A percentile compares a stretch with the other conserved stretches of the same genome.
Conservation (phyloP, 1,284 basidiomycete species). For the Coriolopsis trogii region DNA sequence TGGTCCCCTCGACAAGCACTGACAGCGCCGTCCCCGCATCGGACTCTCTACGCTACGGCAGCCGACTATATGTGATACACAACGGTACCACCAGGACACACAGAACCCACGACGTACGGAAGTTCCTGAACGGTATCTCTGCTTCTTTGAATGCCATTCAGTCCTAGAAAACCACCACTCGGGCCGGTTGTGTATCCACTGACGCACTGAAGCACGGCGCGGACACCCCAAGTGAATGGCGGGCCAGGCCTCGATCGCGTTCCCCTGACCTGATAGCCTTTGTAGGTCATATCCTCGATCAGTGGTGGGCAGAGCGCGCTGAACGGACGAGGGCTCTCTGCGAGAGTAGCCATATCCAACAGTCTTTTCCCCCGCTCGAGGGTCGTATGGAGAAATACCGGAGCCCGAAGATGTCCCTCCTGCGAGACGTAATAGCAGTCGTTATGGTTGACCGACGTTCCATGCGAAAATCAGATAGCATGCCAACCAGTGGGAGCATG, state of each 20-base stretch:
- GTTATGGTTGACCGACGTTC: slow-evolving; percentile 14
- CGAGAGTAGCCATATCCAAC: slow-evolving; percentile 16
- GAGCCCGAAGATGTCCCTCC: slow-evolving; percentile 32
- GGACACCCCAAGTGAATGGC: slow-evolving; percentile 6
- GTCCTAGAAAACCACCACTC: slow-evolving; percentile 15
- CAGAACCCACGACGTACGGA: slow-evolving; percentile 15
- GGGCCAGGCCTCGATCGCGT: slow-evolving; percentile 4
- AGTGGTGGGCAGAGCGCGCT: slow-evolving; percentile 2
- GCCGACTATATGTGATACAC: slow-evolving; percentile 11
- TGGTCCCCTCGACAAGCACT: too few species aligned
- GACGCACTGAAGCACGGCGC: slow-evolving; percentile 3
- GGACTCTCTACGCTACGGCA: background rate
- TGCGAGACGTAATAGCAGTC: slow-evolving; percentile 18
- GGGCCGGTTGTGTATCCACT: slow-evolving; percentile 13
- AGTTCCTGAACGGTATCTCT: slow-evolving; percentile 8
- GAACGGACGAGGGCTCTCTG: slow-evolving; percentile 14
- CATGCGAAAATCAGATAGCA: slow-evolving; percentile 35
- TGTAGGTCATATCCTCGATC: slow-evolving; percentile 14
- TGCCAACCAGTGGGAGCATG: slow-evolving; percentile 25
- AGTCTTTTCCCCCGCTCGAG: slow-evolving; percentile 20
- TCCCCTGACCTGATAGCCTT: slow-evolving; percentile 11
- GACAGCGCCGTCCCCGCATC: too few species aligned
- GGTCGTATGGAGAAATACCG: slow-evolving; percentile 31
- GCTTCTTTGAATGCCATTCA: slow-evolving; percentile 23
- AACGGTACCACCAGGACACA: slow-evolving; percentile 18